phyloP scores from a whole-genome alignment of 2,329 filamentous ascomycete genomes.

The Aspergillus pseudonomiae region DNA sequence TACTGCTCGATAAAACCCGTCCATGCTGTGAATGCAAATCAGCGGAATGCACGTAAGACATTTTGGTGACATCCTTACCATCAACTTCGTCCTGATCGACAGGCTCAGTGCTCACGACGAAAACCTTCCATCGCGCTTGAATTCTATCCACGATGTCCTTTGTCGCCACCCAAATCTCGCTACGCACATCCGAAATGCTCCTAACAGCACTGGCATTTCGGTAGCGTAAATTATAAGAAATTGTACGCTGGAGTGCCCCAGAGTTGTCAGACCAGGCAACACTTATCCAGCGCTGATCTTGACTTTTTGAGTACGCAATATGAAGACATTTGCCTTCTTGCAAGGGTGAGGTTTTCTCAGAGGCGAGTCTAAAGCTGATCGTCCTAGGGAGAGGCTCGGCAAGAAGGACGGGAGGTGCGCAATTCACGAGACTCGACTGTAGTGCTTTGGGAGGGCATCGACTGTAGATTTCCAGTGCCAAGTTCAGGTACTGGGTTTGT shows the following conservation, averaged over 20 bases:
- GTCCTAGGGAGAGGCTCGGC: slow-evolving; percentile 55
- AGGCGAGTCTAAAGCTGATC: slow-evolving; percentile 58
- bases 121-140: slow-evolving; percentile 58
- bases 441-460: slow-evolving; percentile 54
- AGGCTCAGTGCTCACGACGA: slow-evolving; percentile 56
- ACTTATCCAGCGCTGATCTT: slow-evolving; percentile 60
- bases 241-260: slow-evolving; percentile 56
- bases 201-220: slow-evolving; percentile 34
- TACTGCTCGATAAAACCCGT: slow-evolving; percentile 39
- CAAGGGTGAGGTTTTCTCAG: slow-evolving; percentile 58
- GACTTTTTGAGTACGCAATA: slow-evolving; percentile 59
- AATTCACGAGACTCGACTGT: slow-evolving; percentile 44
- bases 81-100: slow-evolving; percentile 57
- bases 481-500: slow-evolving; percentile 49
- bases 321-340: slow-evolving; percentile 62
- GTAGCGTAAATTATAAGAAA: slow-evolving; percentile 58
- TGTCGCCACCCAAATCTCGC: slow-evolving; percentile 62
- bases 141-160: slow-evolving; percentile 56
- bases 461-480: slow-evolving; percentile 62
- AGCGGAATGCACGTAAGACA: slow-evolving; percentile 14
- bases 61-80: slow-evolving; percentile 34
- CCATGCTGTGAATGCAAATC: slow-evolving; percentile 37
- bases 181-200: slow-evolving; percentile 53
- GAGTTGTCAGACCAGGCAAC: slow-evolving; percentile 63
- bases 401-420: slow-evolving; percentile 57